These are phyloP conservation scores for Pyrenophora tritici-repentis DNA, from an alignment of 2,329 filamentous ascomycete species.

Conservation along the genomic window DNA sequence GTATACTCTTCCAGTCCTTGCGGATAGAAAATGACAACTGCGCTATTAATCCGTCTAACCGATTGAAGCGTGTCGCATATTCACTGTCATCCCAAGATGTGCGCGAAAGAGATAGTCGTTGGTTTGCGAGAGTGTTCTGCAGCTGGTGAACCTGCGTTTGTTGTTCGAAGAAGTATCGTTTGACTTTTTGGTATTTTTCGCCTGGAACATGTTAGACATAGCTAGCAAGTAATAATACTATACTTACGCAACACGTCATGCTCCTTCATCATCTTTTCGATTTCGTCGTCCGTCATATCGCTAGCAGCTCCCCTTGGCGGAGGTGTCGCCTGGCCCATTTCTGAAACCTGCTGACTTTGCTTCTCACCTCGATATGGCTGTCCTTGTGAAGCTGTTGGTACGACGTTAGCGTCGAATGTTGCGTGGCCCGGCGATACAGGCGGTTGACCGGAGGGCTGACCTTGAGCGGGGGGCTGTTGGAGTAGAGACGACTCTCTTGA, in stretches of 20 bases:
- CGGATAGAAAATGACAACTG: slow-evolving; percentile 95
- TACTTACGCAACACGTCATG: slow-evolving; percentile 56
- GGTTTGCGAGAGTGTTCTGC: slow-evolving; percentile 96
- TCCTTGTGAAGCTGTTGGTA: slow-evolving; percentile 52
- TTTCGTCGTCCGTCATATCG: slow-evolving; percentile 56
- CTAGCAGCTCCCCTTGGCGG: slow-evolving; percentile 48
- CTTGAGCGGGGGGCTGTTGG: slow-evolving; percentile 43
- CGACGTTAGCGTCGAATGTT: slow-evolving; percentile 53
- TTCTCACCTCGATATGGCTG: slow-evolving; percentile 51
- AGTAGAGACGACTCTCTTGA: slow-evolving; percentile 44
- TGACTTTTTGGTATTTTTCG: slow-evolving; percentile 96
- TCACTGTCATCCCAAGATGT: slow-evolving; percentile 95
- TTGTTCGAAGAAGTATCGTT: slow-evolving; percentile 95
- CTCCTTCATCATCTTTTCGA: slow-evolving; percentile 54
- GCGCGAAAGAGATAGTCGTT: slow-evolving; percentile 90
- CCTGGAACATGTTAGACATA: slow-evolving; percentile 57
- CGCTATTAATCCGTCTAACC: slow-evolving; percentile 90
- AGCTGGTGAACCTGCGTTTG: slow-evolving; percentile 88
- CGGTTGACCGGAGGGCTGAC: slow-evolving; percentile 44
- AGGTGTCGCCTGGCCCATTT: slow-evolving; percentile 52
- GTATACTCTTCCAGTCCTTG: slow-evolving; percentile 87
- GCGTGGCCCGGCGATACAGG: slow-evolving; percentile 47
- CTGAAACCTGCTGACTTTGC: slow-evolving; percentile 33
- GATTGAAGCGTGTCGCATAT: slow-evolving; percentile 85
- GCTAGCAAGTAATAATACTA: neutral